Conservation (phyloP, 768 basidiomycete species). For the Candolleomyces aberdarensis region DNA sequence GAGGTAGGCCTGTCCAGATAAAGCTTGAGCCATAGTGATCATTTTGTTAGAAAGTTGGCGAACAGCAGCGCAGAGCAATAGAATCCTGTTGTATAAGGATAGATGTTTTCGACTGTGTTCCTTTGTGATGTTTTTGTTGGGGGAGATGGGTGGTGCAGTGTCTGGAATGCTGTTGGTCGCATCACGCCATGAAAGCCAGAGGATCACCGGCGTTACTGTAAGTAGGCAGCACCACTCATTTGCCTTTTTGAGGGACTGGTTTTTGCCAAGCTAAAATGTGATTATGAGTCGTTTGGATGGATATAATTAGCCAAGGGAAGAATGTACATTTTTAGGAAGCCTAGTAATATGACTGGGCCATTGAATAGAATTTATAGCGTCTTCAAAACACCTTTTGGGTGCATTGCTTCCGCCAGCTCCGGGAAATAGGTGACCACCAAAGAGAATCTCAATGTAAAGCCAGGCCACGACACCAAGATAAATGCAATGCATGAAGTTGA, state of each 20-base stretch:
- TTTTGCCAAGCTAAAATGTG: conserved; percentile 11
- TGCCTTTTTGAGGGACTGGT: conserved; percentile 30
- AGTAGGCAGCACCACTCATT: conserved; percentile 27
- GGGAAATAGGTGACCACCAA: no score
- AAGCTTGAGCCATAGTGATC: conserved; percentile 21
- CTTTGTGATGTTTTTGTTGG: background rate
- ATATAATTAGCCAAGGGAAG: no score
- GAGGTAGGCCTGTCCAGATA: conserved; percentile 19
- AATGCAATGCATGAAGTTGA: no score
- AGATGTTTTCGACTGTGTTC: conserved; percentile 2
- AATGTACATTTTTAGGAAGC: no score
- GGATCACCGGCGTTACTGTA: conserved; percentile 21
- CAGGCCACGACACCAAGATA: no score
- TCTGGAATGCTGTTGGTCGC: background rate
- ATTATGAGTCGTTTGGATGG: no score
- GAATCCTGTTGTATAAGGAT: conserved; percentile 11
- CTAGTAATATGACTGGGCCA: no score
- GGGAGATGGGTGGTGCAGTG: background rate
- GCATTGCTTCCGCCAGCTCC: no score
- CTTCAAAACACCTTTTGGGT: no score
- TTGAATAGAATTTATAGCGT: no score
- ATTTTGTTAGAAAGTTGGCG: conserved; percentile 13
- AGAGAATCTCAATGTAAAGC: no score
- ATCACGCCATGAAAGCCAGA: conserved; percentile 16
- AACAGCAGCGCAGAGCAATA: conserved; percentile 18